A percentile compares a stretch with the other conserved stretches of the same genome.
Evolutionary conservation across 208 protist species (phyloP).

Genomic region (Crithidia bombi): DNA sequence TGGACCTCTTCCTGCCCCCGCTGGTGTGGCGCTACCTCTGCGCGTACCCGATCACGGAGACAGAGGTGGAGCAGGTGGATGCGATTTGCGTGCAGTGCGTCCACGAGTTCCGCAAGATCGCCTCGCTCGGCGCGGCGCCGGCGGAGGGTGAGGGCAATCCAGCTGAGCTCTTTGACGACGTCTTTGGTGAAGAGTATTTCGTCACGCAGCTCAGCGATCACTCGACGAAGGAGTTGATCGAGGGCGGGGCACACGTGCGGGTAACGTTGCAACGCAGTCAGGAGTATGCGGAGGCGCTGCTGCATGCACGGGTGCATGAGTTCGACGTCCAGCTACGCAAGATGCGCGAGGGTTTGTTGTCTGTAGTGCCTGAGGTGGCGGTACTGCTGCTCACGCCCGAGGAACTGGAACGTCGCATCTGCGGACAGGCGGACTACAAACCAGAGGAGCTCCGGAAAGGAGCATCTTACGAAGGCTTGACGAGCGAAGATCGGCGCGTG

Average conservation of each 20-base stretch:
- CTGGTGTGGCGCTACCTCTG: constrained; percentile 92
- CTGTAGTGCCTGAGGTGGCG: constrained; percentile 84
- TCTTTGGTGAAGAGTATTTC: constrained; percentile 88
- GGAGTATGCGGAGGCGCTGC: constrained; percentile 83
- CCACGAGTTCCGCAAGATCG: constrained; percentile 76
- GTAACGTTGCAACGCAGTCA: constrained; percentile 78
- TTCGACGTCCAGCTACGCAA: constrained; percentile 72
- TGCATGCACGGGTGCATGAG: constrained; percentile 81
- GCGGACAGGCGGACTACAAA: constrained; percentile 90
- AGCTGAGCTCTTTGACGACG: constrained; percentile 73
- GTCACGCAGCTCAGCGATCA: constrained; percentile 85
- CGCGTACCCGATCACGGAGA: constrained; percentile 62
- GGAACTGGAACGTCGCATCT: constrained; percentile 90
- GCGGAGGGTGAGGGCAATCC: constrained; percentile 1
- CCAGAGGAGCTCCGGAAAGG: constrained; percentile 83
- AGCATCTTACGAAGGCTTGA: constrained; percentile 86
- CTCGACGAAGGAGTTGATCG: constrained; percentile 74
- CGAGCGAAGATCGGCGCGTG: constrained; percentile 82
- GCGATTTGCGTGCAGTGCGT: constrained; percentile 86
- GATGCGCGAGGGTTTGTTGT: constrained; percentile 86
- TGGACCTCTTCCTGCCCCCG: constrained; percentile 91
- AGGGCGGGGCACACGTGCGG: constrained; percentile 52
- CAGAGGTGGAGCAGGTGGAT: constrained; percentile 83
- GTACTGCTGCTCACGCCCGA: constrained; percentile 84
- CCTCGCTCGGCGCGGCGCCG: constrained; percentile 9